Evolutionary conservation across 1,139 yeast genomes (phyloP).

Genomic region (Candida glucosophila): DNA sequence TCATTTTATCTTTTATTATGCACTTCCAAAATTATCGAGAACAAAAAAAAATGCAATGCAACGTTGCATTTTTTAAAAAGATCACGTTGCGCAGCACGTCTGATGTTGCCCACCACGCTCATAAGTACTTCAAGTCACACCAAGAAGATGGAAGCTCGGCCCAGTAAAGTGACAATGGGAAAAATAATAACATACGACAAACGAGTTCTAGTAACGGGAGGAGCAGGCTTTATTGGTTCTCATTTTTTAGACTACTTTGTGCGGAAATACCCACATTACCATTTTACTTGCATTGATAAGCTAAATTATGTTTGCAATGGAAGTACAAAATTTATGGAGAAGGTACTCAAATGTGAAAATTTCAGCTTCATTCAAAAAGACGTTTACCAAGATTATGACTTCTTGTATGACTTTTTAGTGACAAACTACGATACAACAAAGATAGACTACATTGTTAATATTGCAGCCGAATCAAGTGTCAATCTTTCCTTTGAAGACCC

Average conservation of each 20-base stretch:
- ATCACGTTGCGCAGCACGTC: background rate
- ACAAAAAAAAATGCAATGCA: too few relatives aligned
- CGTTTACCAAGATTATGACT: conserved; percentile 18
- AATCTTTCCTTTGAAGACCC: conserved; percentile 45
- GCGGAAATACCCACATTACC: conserved; percentile 25
- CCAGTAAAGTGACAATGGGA: background rate
- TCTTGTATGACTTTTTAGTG: conserved; percentile 8
- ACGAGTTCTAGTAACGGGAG: conserved; percentile 43
- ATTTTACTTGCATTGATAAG: conserved; percentile 41
- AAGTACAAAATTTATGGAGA: conserved; percentile 14
- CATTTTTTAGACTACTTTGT: conserved; percentile 37
- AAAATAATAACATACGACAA: conserved; percentile 7
- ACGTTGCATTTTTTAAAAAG: conserved; percentile 13
- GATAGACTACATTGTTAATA: conserved; percentile 34
- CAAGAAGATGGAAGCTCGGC: too few relatives aligned
- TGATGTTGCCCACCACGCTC: background rate
- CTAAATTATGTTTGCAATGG: conserved; percentile 25
- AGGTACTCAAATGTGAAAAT: conserved; percentile 13
- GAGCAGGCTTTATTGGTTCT: conserved; percentile 54
- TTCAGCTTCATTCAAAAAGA: conserved; percentile 27
- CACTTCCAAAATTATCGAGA: too few relatives aligned
- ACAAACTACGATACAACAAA: conserved; percentile 7
- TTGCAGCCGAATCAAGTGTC: conserved; percentile 56
- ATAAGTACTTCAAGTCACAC: background rate
- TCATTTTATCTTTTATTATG: too few relatives aligned